Evolutionary conservation across 768 basidiomycete genomes (phyloP).

Genomic region (Trametes cubensis): DNA sequence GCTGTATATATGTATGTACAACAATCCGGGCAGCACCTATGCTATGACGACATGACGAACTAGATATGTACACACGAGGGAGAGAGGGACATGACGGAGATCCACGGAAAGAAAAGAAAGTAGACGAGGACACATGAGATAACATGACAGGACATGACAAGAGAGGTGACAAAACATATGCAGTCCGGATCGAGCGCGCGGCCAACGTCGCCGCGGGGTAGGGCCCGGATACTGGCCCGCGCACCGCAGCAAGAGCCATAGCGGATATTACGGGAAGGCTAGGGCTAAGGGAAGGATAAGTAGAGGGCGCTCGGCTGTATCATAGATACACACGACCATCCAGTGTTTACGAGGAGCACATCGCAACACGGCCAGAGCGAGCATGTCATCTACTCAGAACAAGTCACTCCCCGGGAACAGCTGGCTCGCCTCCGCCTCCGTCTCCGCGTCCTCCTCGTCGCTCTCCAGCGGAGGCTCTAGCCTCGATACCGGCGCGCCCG

Average conservation of each 20-base stretch:
- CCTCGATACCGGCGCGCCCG: conserved; percentile 7
- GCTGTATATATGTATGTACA: conserved; percentile 25
- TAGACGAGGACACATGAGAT: not conserved
- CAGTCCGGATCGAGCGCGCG: not conserved
- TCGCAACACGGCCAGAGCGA: too few relatives aligned
- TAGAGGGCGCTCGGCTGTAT: not conserved
- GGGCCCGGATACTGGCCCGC: not conserved
- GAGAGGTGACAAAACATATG: not conserved
- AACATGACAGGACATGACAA: not conserved
- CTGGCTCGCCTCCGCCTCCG: conserved; percentile 38
- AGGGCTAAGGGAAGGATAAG: too few relatives aligned
- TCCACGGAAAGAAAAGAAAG: not conserved
- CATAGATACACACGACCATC: not conserved
- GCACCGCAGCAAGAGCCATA: not conserved
- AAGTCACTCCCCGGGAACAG: conserved; percentile 48
- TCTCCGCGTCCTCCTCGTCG: conserved; percentile 33
- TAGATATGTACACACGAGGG: conserved; percentile 19
- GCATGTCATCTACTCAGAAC: conserved; percentile 33
- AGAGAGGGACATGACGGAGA: not conserved
- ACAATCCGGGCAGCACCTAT: conserved; percentile 16
- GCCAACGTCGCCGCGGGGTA: not conserved
- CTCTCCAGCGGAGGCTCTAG: conserved; percentile 29
- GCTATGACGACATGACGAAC: conserved; percentile 11
- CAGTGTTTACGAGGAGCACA: too few relatives aligned
- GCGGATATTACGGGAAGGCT: conserved; percentile 6